phyloP scores from a whole-genome alignment of 2,329 filamentous ascomycete species.

The Fusarium ambrosium region DNA sequence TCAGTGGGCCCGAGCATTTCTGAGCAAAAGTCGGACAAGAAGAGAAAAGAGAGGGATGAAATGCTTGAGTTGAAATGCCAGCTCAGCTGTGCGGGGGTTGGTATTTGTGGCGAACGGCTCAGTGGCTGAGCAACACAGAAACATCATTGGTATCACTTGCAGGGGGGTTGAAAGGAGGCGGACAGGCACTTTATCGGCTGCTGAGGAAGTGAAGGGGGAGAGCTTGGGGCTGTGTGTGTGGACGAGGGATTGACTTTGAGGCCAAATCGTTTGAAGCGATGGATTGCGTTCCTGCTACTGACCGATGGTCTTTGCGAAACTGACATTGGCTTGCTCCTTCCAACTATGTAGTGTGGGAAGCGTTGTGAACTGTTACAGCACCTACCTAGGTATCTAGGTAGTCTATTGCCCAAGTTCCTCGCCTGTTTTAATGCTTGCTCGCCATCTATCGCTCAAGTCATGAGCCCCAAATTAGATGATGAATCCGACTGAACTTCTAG shows the following conservation, averaged over 20 bases:
- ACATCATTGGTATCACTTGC: background rate
- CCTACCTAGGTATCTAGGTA: too few relatives aligned
- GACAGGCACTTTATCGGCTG: background rate
- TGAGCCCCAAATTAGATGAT: background rate
- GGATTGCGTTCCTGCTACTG: background rate
- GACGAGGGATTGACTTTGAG: too few relatives aligned
- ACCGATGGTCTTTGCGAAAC: background rate
- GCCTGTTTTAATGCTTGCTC: background rate
- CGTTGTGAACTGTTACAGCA: too few relatives aligned
- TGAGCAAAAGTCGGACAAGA: background rate
- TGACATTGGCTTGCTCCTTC: background rate
- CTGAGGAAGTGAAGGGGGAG: background rate
- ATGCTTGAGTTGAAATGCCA: background rate
- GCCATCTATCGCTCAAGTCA: rapidly evolving
- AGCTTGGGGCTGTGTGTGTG: background rate
- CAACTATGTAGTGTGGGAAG: background rate
- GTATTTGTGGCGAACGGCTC: background rate
- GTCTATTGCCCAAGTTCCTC: too few relatives aligned
- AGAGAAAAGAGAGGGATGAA: background rate
- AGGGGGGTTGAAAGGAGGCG: background rate
- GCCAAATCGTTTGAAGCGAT: too few relatives aligned
- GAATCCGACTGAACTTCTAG: background rate
- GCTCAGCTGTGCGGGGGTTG: background rate
- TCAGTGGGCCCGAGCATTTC: background rate
- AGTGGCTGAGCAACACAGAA: background rate